A percentile compares a stretch with the other conserved stretches of the same genome.
Conservation (phyloP, 352 stramenopile genomes). For the Globisporangium echinulatum region DNA sequence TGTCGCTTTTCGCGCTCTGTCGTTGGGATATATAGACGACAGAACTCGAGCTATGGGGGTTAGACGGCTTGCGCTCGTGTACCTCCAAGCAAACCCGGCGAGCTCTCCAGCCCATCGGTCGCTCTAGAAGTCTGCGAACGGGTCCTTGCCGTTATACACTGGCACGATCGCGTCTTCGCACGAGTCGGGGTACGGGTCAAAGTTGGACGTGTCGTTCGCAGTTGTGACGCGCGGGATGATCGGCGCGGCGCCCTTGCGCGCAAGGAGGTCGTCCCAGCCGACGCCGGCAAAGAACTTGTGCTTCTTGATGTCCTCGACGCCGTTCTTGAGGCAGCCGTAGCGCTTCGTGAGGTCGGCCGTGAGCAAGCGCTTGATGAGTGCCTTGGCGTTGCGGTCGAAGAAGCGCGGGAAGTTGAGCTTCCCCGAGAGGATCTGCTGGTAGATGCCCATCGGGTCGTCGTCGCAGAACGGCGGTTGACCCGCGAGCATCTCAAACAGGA, state of each 20-base stretch:
- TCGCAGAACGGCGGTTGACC: constrained; percentile 95
- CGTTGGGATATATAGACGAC: too few relatives aligned
- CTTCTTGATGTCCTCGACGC: constrained; percentile 94
- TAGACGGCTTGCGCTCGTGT: too few relatives aligned
- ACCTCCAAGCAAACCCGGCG: too few relatives aligned
- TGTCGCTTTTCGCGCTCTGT: too few relatives aligned
- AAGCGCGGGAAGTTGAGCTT: constrained; percentile 94
- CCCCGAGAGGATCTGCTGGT: constrained; percentile 92
- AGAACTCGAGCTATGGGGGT: too few relatives aligned
- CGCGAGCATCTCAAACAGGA: constrained; percentile 97
- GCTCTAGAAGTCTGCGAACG: constrained; percentile 90
- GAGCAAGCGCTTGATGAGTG: constrained; percentile 95
- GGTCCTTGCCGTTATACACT: constrained; percentile 91
- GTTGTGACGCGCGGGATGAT: constrained; percentile 91
- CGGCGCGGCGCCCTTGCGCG: constrained; percentile 84
- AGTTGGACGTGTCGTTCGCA: constrained; percentile 94
- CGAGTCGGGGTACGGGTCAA: constrained; percentile 95
- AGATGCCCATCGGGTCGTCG: constrained; percentile 95
- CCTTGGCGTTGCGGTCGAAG: constrained; percentile 94
- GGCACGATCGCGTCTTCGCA: constrained; percentile 86
- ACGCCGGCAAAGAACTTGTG: constrained; percentile 94
- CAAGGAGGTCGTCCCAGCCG: constrained; percentile 89
- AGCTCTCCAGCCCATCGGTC: constrained; percentile 1
- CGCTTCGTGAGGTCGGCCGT: constrained; percentile 95
- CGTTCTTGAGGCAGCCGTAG: constrained; percentile 95